A percentile compares a stretch with the other conserved stretches of the same genome.
Evolutionary conservation across 306 rosid species (phyloP).

Genomic region (Betula pendula): DNA sequence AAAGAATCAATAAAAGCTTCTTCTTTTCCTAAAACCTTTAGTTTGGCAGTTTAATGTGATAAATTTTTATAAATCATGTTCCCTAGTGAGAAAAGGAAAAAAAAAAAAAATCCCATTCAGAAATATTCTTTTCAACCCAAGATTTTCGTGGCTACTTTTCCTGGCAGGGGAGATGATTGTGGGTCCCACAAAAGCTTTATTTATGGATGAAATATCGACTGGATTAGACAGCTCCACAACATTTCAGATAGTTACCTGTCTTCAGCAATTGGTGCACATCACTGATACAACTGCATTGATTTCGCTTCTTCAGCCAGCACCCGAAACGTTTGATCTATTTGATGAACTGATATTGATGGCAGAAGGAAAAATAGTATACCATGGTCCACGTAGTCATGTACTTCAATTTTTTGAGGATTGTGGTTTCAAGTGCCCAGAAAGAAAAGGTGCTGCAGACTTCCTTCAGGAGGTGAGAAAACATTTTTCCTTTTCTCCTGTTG

Average conservation of each 20-base stretch:
- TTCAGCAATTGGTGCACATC: slow-evolving; percentile 74
- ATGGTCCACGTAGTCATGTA: slow-evolving; percentile 58
- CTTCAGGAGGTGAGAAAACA: slow-evolving; percentile 65
- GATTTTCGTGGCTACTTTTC: slow-evolving; percentile 2
- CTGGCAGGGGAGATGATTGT: slow-evolving; percentile 84
- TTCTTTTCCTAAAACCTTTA: slow-evolving; percentile 27
- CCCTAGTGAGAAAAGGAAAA: slow-evolving; percentile 18
- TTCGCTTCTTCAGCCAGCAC: slow-evolving; percentile 89
- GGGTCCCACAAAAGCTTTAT: slow-evolving; percentile 73
- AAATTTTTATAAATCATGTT: slow-evolving; percentile 11
- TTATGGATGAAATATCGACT: slow-evolving; percentile 89
- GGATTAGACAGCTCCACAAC: slow-evolving; percentile 89
- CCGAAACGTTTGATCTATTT: slow-evolving; percentile 74
- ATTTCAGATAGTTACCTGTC: slow-evolving; percentile 72
- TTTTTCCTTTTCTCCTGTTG: slow-evolving; percentile 4
- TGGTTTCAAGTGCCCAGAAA: slow-evolving; percentile 83
- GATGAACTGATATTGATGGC: slow-evolving; percentile 79
- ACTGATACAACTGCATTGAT: slow-evolving; percentile 67
- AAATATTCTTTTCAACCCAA: neutral
- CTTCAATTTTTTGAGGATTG: slow-evolving; percentile 64
- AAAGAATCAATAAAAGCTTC: slow-evolving; percentile 18
- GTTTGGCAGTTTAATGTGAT: neutral
- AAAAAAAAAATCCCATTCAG: neutral
- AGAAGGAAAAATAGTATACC: slow-evolving; percentile 76
- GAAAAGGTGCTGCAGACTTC: slow-evolving; percentile 87